phyloP scores from a whole-genome alignment of 306 rosid species.

The Castanospermum australe region DNA sequence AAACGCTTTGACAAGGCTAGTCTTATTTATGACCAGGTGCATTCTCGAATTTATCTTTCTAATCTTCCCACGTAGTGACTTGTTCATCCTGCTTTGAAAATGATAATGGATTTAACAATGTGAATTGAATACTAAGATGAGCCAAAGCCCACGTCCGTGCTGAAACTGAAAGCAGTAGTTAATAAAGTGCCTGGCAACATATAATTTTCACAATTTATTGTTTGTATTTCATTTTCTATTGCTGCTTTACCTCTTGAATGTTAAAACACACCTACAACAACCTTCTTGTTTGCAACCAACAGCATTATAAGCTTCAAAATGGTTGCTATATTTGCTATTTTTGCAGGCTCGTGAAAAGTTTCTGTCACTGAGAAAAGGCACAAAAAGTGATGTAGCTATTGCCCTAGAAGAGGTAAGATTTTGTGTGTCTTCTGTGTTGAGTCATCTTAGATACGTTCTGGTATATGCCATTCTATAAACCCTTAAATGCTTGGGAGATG shows the following conservation, averaged over 20 bases:
- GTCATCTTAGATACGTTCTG: slow-evolving; percentile 1
- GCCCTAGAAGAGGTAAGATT: slow-evolving; percentile 81
- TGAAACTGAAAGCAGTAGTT: not conserved
- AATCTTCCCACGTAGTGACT: not conserved
- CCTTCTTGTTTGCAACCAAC: not conserved
- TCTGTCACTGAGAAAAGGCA: slow-evolving; percentile 91
- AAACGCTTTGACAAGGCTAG: slow-evolving; percentile 97
- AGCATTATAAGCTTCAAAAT: not conserved
- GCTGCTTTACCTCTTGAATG: not conserved
- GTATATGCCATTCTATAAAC: slow-evolving; percentile 17
- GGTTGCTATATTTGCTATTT: slow-evolving; percentile 12
- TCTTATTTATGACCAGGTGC: slow-evolving; percentile 97
- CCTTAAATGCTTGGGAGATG: slow-evolving; percentile 36
- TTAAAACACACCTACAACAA: not conserved
- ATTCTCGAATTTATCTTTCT: slow-evolving; percentile 16
- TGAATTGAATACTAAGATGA: slow-evolving; percentile 15
- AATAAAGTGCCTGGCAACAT: not conserved
- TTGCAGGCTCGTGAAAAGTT: slow-evolving; percentile 93
- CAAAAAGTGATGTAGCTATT: slow-evolving; percentile 75
- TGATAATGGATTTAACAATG: not conserved
- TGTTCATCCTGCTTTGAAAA: slow-evolving; percentile 12
- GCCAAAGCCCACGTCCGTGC: not conserved
- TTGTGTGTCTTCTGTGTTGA: slow-evolving; percentile 9
- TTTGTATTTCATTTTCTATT: slow-evolving; percentile 7
- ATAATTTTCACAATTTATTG: not conserved